These are phyloP conservation scores for Vigna hirtella DNA, from an alignment of 306 rosid species.

Conservation along the genomic window DNA sequence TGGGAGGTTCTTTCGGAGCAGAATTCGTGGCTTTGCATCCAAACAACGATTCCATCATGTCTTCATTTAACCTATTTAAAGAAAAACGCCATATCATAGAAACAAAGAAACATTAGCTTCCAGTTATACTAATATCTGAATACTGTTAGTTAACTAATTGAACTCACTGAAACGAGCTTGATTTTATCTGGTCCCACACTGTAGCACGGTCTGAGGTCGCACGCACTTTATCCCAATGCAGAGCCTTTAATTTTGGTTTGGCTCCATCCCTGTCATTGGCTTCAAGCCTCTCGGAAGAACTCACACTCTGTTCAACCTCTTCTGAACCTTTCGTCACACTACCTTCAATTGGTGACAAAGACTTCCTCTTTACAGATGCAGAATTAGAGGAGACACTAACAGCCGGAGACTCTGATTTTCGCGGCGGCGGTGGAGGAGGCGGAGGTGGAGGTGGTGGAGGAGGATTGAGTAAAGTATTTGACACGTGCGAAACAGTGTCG, in stretches of 20 bases:
- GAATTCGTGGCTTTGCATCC: slow-evolving; percentile 70
- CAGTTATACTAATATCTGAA: slow-evolving; percentile 4
- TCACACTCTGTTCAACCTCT: slow-evolving; percentile 39
- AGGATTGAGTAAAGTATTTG: slow-evolving; percentile 43
- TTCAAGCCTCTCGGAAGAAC: slow-evolving; percentile 64
- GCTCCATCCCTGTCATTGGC: slow-evolving; percentile 70
- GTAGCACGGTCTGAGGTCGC: slow-evolving; percentile 96
- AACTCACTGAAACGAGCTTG: slow-evolving; percentile 96
- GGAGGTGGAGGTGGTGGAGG: slow-evolving; percentile 49
- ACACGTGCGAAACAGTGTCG: slow-evolving; percentile 33
- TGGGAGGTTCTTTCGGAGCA: slow-evolving; percentile 65
- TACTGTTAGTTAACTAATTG: not conserved
- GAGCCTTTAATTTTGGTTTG: slow-evolving; percentile 84
- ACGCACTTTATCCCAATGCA: slow-evolving; percentile 99
- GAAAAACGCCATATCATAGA: slow-evolving; percentile 21
- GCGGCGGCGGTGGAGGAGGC: slow-evolving; percentile 38
- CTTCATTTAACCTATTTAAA: slow-evolving; percentile 80
- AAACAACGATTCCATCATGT: slow-evolving; percentile 96
- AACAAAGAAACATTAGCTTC: slow-evolving; percentile 29
- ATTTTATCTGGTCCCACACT: slow-evolving; percentile 97
- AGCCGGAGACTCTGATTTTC: slow-evolving; percentile 44
- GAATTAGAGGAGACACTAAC: slow-evolving; percentile 35
- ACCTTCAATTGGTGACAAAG: slow-evolving; percentile 49
- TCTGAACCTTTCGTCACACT: slow-evolving; percentile 47
- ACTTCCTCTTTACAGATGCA: slow-evolving; percentile 45